These are phyloP conservation scores for Backusella morwellensis DNA, from an alignment of 192 early-diverging fungal species.

Conservation along the genomic window DNA sequence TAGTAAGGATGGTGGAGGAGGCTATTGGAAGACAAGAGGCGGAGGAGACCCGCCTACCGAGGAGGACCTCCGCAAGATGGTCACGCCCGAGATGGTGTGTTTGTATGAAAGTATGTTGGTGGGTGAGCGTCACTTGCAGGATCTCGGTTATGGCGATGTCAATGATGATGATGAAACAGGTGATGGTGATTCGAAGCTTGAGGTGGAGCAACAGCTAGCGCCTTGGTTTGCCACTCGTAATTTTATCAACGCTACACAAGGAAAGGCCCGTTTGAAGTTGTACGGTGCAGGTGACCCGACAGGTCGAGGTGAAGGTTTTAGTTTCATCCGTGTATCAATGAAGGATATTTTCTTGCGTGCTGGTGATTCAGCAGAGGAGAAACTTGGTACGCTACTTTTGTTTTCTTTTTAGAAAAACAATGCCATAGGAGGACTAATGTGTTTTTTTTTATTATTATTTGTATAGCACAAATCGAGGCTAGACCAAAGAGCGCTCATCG, in stretches of 20 bases:
- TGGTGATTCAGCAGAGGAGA: conserved; percentile 82
- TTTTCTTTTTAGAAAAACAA: background rate
- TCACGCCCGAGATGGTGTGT: conserved; percentile 96
- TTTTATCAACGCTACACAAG: conserved; percentile 89
- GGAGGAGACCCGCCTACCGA: conserved; percentile 71
- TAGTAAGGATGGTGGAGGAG: conserved; percentile 70
- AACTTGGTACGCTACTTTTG: conserved; percentile 46
- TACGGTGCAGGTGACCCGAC: conserved; percentile 98
- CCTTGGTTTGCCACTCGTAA: conserved; percentile 96
- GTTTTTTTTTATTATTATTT: background rate
- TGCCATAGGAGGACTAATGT: background rate
- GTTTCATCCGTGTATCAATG: conserved; percentile 96
- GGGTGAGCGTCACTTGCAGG: conserved; percentile 87
- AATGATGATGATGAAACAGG: conserved; percentile 72
- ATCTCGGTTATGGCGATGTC: conserved; percentile 82
- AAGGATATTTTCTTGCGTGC: conserved; percentile 94
- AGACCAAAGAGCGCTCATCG: conserved; percentile 79
- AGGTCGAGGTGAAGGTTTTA: conserved; percentile 93
- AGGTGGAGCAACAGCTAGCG: conserved; percentile 91
- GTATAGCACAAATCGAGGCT: conserved; percentile 71
- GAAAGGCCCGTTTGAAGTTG: conserved; percentile 94
- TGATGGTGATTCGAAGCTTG: conserved; percentile 65
- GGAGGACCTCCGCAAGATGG: conserved; percentile 86
- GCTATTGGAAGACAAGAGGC: conserved; percentile 89
- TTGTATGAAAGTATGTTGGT: conserved; percentile 91